Conservation (phyloP, 1,284 basidiomycete species). For the Moniliophthora roreri region DNA sequence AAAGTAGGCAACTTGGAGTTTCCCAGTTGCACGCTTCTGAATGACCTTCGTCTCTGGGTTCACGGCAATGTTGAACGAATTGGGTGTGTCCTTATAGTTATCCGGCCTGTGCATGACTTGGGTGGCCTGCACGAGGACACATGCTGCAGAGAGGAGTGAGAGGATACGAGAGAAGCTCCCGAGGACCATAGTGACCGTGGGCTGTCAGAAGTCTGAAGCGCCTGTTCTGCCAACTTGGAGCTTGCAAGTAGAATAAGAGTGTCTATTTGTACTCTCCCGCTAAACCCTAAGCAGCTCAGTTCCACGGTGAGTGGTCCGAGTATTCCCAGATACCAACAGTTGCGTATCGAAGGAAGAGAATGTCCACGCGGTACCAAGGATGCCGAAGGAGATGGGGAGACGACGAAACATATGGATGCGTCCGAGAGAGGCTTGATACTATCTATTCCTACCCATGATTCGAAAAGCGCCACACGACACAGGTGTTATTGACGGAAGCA, state of each 20-base stretch:
- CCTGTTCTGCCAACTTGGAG: background rate
- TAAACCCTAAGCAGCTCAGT: background rate
- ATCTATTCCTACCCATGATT: too few species aligned
- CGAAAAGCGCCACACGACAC: too few species aligned
- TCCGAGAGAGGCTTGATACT: background rate
- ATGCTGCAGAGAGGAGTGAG: constrained; percentile 6
- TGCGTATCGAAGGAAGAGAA: background rate
- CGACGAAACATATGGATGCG: background rate
- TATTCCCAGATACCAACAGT: background rate
- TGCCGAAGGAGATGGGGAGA: background rate
- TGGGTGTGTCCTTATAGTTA: constrained; percentile 42
- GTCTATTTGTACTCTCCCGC: background rate
- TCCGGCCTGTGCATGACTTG: constrained; percentile 57
- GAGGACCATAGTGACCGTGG: background rate
- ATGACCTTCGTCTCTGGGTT: constrained; percentile 41
- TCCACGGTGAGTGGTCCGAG: background rate
- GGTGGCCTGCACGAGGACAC: constrained; percentile 37
- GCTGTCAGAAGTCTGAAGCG: background rate
- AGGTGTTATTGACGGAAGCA: too few species aligned
- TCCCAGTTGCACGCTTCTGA: constrained; percentile 46
- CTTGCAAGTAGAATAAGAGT: background rate
- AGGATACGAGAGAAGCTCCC: constrained; percentile 4
- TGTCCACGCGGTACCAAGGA: background rate
- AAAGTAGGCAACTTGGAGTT: constrained; percentile 64
- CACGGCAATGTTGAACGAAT: constrained; percentile 34